Evolutionary conservation across 768 basidiomycete species (phyloP).

Genomic region (Pisolithus albus): DNA sequence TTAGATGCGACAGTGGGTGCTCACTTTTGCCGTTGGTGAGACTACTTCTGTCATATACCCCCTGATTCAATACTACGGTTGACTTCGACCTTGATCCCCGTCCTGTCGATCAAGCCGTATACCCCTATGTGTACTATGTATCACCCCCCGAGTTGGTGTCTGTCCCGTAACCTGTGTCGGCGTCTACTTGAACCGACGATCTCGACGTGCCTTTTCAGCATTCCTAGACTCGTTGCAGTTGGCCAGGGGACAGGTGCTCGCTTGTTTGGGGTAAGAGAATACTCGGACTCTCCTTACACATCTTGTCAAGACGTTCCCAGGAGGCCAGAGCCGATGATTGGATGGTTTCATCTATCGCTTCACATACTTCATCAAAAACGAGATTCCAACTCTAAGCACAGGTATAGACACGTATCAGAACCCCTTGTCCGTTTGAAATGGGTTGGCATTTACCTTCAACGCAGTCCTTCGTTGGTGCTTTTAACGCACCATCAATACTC

Average conservation of each 20-base stretch:
- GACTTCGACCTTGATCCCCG: conserved; percentile 88
- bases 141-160: conserved; percentile 70
- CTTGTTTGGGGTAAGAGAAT: conserved; percentile 76
- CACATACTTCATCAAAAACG: conserved; percentile 66
- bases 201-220: conserved; percentile 74
- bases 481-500: conserved; percentile 77
- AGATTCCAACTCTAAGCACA: conserved; percentile 61
- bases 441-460: conserved; percentile 1
- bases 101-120: conserved; percentile 65
- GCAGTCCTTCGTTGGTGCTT: conserved; percentile 54
- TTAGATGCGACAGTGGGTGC: no score
- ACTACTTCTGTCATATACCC: background rate
- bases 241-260: conserved; percentile 79
- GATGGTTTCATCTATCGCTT: conserved; percentile 77
- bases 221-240: conserved; percentile 84
- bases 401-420: conserved; percentile 63
- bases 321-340: conserved; percentile 32
- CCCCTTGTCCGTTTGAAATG: background rate
- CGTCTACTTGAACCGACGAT: conserved; percentile 4
- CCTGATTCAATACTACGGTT: conserved; percentile 35
- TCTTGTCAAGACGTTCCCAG: conserved; percentile 11
- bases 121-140: conserved; percentile 53
- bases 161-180: background rate
- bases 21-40: no score
- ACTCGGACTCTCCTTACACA: conserved; percentile 21